Evolutionary conservation across 805 yeast genomes (phyloP).

Genomic region (Wickerhamomyces queroliae): DNA sequence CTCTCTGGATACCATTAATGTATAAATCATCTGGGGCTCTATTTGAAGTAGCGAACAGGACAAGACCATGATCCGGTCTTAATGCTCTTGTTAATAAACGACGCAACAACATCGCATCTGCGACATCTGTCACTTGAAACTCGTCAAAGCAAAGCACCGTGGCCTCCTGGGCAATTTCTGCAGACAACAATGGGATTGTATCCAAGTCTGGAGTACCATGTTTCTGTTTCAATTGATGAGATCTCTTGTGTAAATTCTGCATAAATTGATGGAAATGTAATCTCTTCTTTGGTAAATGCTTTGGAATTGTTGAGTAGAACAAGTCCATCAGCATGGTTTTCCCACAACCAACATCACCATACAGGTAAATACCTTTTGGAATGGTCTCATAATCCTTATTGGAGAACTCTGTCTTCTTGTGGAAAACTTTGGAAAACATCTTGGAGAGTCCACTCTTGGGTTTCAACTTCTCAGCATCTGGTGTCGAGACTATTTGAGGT

Average conservation of each 20-base stretch:
- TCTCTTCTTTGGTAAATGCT: conserved; percentile 69
- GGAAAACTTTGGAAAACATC: conserved; percentile 26
- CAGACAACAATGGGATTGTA: conserved; percentile 78
- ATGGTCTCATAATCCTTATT: conserved; percentile 29
- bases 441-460: conserved; percentile 42
- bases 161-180: conserved; percentile 70
- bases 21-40: conserved; percentile 93
- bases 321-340: conserved; percentile 98
- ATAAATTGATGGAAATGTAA: conserved; percentile 96
- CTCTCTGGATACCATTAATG: conserved; percentile 90
- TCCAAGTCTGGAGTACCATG: conserved; percentile 69
- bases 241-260: conserved; percentile 87
- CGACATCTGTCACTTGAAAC: conserved; percentile 97
- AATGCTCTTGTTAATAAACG: conserved; percentile 63
- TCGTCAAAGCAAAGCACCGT: conserved; percentile 92
- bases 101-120: conserved; percentile 94
- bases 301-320: conserved; percentile 80
- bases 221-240: conserved; percentile 63
- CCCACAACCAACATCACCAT: conserved; percentile 98
- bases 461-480: conserved; percentile 43
- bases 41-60: conserved; percentile 89
- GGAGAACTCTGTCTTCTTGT: conserved; percentile 8
- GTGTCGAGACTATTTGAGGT: conserved; percentile 57
- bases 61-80: conserved; percentile 72
- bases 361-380: conserved; percentile 84